Conservation (phyloP, 805 yeast genomes). For the Tetrapisispora phaffii region DNA sequence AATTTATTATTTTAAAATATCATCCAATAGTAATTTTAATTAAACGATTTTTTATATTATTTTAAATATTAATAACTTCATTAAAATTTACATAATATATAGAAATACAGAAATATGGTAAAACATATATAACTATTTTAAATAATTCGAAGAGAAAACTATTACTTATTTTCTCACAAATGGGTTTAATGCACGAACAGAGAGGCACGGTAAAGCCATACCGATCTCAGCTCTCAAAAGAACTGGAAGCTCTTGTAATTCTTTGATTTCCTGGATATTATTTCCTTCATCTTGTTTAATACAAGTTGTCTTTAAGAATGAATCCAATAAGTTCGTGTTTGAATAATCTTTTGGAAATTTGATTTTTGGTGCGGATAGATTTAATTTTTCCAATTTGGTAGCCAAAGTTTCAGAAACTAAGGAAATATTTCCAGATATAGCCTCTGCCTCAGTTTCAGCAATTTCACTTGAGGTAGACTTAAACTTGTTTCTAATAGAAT, state of each 20-base stretch:
- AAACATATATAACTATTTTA: neutral
- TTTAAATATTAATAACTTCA: neutral
- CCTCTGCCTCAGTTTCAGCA: conserved; percentile 39
- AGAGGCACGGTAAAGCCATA: conserved; percentile 89
- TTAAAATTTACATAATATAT: neutral
- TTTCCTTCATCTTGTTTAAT: conserved; percentile 53
- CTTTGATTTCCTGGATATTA: conserved; percentile 72
- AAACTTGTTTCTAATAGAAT: conserved; percentile 67
- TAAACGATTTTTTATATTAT: no score
- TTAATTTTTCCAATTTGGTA: conserved; percentile 41
- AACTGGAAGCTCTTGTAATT: conserved; percentile 71
- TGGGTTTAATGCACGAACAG: conserved; percentile 87
- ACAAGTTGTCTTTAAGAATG: conserved; percentile 44
- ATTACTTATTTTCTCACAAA: conserved; percentile 32
- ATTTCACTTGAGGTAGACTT: conserved; percentile 65
- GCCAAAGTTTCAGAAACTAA: conserved; percentile 35
- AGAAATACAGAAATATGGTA: neutral
- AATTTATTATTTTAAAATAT: no score
- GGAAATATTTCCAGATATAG: conserved; percentile 16
- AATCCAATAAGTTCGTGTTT: neutral
- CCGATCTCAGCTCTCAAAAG: conserved; percentile 85
- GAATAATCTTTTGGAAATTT: conserved; percentile 20
- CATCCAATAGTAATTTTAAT: no score
- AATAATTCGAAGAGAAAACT: no score
- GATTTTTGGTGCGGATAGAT: conserved; percentile 40